Percentiles rank a stretch among this genome's conserved stretches.
Conservation (phyloP, 495 filamentous ascomycete species). For the Trichoderma erinaceum region DNA sequence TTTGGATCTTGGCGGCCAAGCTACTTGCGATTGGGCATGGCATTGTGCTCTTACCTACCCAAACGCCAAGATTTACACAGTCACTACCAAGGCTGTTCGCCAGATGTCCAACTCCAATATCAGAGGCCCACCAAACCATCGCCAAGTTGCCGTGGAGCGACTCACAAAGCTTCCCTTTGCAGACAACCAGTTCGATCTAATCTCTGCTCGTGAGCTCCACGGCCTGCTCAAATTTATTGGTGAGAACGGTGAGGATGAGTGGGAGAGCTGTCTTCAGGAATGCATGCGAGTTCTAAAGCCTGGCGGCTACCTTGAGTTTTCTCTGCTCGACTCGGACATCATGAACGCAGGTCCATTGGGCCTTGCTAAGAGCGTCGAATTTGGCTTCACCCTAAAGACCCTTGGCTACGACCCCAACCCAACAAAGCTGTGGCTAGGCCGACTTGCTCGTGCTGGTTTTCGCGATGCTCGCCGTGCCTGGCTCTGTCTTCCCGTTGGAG, state of each 20-base stretch:
- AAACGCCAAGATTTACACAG: conserved; percentile 79
- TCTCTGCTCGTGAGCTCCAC: conserved; percentile 86
- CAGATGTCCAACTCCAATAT: conserved; percentile 63
- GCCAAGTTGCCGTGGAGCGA: conserved; percentile 63
- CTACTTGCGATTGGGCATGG: conserved; percentile 92
- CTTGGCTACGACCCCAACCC: conserved; percentile 82
- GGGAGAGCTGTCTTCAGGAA: conserved; percentile 76
- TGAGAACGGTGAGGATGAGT: conserved; percentile 68
- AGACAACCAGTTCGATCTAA: conserved; percentile 82
- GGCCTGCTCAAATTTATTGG: conserved; percentile 65
- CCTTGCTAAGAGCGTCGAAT: conserved; percentile 77
- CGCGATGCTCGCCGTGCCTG: conserved; percentile 76
- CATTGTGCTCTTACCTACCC: conserved; percentile 78
- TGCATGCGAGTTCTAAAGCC: conserved; percentile 88
- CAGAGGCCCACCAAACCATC: conserved; percentile 81
- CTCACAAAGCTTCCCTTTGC: conserved; percentile 81
- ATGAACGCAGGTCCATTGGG: conserved; percentile 72
- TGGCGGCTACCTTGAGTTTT: conserved; percentile 87
- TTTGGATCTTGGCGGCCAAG: conserved; percentile 82
- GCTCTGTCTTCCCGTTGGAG: conserved; percentile 84
- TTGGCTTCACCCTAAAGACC: conserved; percentile 78
- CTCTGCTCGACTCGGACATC: conserved; percentile 80
- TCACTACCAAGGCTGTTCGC: conserved; percentile 58
- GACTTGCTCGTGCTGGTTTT: conserved; percentile 71
- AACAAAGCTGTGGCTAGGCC: conserved; percentile 68